A percentile compares a stretch with the other conserved stretches of the same genome.
phyloP scores from a whole-genome alignment of 129 eudicot species.

The Flaveria ramosissima region DNA sequence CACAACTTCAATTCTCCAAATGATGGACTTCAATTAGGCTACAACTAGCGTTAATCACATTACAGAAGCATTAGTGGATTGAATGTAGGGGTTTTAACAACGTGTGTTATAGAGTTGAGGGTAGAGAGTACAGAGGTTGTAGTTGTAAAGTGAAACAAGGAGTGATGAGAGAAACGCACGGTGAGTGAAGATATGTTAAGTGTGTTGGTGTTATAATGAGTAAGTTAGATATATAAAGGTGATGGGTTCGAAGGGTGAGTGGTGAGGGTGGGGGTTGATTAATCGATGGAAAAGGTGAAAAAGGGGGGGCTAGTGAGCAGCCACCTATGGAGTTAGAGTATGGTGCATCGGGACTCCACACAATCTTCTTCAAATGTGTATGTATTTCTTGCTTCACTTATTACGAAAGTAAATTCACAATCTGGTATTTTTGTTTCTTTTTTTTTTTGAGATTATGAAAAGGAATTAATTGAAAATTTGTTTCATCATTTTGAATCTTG shows the following conservation, averaged over 20 bases:
- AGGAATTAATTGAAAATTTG: too few relatives aligned
- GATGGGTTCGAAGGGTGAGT: slow-evolving; percentile 32
- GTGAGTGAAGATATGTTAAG: neutral
- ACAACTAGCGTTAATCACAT: too few relatives aligned
- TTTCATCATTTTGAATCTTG: too few relatives aligned
- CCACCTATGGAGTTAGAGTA: neutral
- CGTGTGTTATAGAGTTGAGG: neutral
- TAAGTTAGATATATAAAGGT: slow-evolving; percentile 12
- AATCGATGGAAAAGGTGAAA: slow-evolving; percentile 28
- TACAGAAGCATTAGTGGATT: neutral
- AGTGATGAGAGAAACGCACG: slow-evolving; percentile 29
- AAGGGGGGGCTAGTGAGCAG: slow-evolving; percentile 25
- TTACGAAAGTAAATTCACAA: too few relatives aligned
- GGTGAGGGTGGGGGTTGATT: slow-evolving; percentile 28
- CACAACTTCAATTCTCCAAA: too few relatives aligned
- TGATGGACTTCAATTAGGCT: too few relatives aligned
- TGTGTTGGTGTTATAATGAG: neutral
- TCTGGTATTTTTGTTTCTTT: too few relatives aligned
- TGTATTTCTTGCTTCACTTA: too few relatives aligned
- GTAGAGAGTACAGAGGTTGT: slow-evolving; percentile 19
- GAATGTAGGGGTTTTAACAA: neutral
- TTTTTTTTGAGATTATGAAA: too few relatives aligned
- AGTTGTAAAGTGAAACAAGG: slow-evolving; percentile 28
- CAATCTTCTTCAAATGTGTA: neutral
- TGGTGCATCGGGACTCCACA: slow-evolving; percentile 19